Base-by-base conservation (phyloP, 2,329 filamentous ascomycete genomes). In the Fusarium avenaceum region DNA sequence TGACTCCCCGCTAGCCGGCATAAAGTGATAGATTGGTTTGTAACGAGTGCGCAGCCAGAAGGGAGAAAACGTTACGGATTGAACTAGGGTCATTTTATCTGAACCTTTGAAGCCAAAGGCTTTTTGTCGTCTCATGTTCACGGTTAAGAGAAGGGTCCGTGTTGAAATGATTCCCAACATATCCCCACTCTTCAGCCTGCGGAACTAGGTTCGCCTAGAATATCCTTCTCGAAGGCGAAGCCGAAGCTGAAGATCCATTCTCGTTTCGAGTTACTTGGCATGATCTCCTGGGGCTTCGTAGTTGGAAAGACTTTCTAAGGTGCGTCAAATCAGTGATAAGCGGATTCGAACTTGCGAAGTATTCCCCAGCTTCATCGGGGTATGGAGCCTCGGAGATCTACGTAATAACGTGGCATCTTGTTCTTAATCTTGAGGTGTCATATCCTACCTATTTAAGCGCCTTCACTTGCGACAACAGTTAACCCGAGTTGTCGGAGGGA, bases 151-250 rank as follows among this genome's bases (percentile, higher is more conserved):
- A 42, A 49, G 33, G 62, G 59, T 49, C 65, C 59, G 55, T 65
- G 68, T 68, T 53, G 32, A 60, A 56, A 39, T 19, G 26, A 55
- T 32, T 51, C 32, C 33, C 24, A 48, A 44, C 28, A 14, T 28
- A 56, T 57, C 55, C 54, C 59, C 64, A 54, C 57, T 56, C 32
- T 35, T 60, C 51, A 50, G 39, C 38, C 32, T 39, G 19, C 33
- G 19, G 43, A 44, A 30, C 49, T 40, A 47, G 39, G 48, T 45
- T 53, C 44, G 52, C 48, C 47, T 44, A 47, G 22, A 59, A 14
- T 35, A 51, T 51, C 58, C 24, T 58, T 66, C 59, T 66, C 44
- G 50, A 62, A 63, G 30, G 48, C 43, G 42, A 59, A 26, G 26
- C 8, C 26, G 26, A 26, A 35, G 52, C 11, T 26, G 24, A 5